Evolutionary conservation across 2,329 filamentous ascomycete genomes (phyloP), one percentile per base, ranked within the genome.

Genomic region (Aspergillus glaucus): DNA sequence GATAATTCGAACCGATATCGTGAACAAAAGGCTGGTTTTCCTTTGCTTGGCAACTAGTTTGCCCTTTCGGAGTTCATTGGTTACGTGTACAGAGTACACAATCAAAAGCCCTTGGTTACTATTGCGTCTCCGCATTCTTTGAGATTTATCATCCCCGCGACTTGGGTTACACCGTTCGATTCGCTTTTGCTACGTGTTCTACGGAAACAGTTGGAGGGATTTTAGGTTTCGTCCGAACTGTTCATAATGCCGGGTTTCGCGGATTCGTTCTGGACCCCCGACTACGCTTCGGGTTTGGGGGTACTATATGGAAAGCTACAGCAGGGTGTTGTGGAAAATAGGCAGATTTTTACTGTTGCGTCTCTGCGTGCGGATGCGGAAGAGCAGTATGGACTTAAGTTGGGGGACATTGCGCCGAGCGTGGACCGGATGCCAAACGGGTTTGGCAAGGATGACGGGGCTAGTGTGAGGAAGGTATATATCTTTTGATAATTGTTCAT

Each of bases 301-400:
- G 90, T 97, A 56, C 81, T 98, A 56, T 98, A 97, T 65, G 84
- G 84, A 69, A 98, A 98, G 78, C 85, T 98, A 49, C 91, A 97
- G 71, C 93, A 98, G 71, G 93, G 93, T 53, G 87, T 94, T 50
- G 81, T 91, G 60, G 93, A 98, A 72, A 95, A 98, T 70, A 87
- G 92, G 63, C 93, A 98, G 73, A 79, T 98, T 52, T 76, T 98
- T 55, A 93, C 87, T 34, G 83, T 98, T 63, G 90, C 93, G 55
- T 88, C 88, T 52, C 81, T 97, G 85, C 88, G 93, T 72, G 92
- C 93, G 59, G 93, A 97, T 66, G 92, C 93, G 46, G 93, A 98
- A 69, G 93, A 97, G 53, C 67, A 83, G 17, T 98, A 98, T 69
- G 87, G 89, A 40, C 80, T 84, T 66, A 85, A 84, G 59, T 78